These are phyloP conservation scores for Camelina laxa DNA, from an alignment of 345 rosid species.

Conservation along the genomic window DNA sequence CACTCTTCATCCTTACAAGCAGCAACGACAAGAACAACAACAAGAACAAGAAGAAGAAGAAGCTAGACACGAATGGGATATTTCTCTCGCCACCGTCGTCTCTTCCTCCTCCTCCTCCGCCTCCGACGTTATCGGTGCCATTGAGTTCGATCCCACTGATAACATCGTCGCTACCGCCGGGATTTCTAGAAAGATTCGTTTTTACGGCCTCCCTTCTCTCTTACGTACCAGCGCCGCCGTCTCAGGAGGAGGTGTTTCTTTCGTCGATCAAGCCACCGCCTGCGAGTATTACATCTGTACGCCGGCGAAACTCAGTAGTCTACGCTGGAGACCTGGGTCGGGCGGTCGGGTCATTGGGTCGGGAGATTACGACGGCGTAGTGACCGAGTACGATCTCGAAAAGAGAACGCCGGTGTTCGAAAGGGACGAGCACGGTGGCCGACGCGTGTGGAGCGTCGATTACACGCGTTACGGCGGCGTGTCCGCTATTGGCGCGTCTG, in stretches of 20 bases:
- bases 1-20: constrained; percentile 39
- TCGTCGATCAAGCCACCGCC: constrained; percentile 58
- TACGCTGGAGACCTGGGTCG: constrained; percentile 72
- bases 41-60: constrained; percentile 32
- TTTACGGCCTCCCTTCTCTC: constrained; percentile 57
- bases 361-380: constrained; percentile 93
- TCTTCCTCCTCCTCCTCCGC: constrained; percentile 46
- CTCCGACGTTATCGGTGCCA: constrained; percentile 76
- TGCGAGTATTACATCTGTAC: constrained; percentile 69
- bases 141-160: constrained; percentile 76
- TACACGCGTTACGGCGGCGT: constrained; percentile 49
- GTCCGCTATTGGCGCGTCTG: constrained; percentile 71
- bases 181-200: constrained; percentile 81
- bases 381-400: constrained; percentile 85
- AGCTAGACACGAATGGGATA: constrained; percentile 67
- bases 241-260: not conserved
- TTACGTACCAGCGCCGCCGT: not conserved
- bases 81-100: constrained; percentile 68
- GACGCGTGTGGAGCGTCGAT: constrained; percentile 90
- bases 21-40: constrained; percentile 6
- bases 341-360: constrained; percentile 65
- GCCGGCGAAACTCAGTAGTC: constrained; percentile 90
- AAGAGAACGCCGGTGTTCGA: constrained; percentile 64
- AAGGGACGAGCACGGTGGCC: constrained; percentile 93
- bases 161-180: constrained; percentile 79